These are phyloP conservation scores for Colletotrichum ledebouriae DNA, from an alignment of 2,329 filamentous ascomycete species.

Conservation along the genomic window DNA sequence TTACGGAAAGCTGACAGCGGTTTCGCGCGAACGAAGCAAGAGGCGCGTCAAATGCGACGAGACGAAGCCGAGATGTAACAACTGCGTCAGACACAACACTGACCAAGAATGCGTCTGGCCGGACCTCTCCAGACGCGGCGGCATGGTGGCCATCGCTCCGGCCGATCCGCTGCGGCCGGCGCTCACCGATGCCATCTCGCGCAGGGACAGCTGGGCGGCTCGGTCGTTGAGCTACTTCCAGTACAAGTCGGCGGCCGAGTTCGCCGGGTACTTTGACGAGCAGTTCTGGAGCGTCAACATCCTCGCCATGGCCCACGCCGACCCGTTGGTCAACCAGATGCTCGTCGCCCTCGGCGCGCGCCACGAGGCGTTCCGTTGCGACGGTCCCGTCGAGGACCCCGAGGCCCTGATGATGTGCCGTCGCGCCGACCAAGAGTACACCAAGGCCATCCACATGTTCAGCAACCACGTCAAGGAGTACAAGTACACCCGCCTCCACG, in stretches of 20 bases:
- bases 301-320: conserved; percentile 16
- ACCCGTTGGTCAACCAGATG: conserved; percentile 31
- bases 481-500: conserved; percentile 24
- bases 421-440: conserved; percentile 22
- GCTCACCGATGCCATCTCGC: background rate
- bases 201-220: background rate
- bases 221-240: conserved; percentile 24
- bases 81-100: conserved; percentile 3
- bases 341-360: conserved; percentile 36
- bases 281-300: conserved; percentile 34
- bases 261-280: conserved; percentile 23
- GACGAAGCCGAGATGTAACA: conserved; percentile 13
- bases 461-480: conserved; percentile 4
- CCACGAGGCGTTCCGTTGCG: conserved; percentile 21
- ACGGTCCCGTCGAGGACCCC: background rate
- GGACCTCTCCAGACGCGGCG: conserved; percentile 1
- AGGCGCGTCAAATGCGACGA: conserved; percentile 16
- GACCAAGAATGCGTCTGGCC: background rate
- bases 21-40: conserved; percentile 5
- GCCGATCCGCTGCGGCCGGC: conserved; percentile 6
- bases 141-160: background rate
- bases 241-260: conserved; percentile 17
- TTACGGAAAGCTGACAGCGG: background rate
- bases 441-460: conserved; percentile 20
- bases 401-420: conserved; percentile 10